Percentiles rank a stretch among this genome's conserved stretches.
Evolutionary conservation across 805 yeast species (phyloP).

Genomic region (Cyberlindnera xylosilytica): DNA sequence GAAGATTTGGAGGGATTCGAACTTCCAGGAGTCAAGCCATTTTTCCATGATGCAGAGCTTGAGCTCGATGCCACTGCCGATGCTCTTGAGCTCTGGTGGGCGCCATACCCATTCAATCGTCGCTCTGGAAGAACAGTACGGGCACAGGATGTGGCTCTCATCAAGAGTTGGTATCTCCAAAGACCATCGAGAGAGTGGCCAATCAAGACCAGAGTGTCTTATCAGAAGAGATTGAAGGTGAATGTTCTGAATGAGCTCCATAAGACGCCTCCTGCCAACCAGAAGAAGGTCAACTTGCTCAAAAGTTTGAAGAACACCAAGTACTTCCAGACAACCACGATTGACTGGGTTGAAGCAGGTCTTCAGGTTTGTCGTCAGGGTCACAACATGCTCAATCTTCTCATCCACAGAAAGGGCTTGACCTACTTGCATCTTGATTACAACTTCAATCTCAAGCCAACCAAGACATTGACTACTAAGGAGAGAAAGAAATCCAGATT

Average conservation of each 20-base stretch:
- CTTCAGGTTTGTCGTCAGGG: conserved; percentile 92
- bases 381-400: conserved; percentile 82
- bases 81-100: conserved; percentile 70
- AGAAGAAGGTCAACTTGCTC: conserved; percentile 55
- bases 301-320: conserved; percentile 72
- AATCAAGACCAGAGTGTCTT: conserved; percentile 78
- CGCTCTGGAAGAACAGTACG: conserved; percentile 70
- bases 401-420: conserved; percentile 87
- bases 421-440: conserved; percentile 93
- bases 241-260: conserved; percentile 72
- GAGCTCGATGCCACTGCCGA: conserved; percentile 44
- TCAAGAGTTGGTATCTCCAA: conserved; percentile 78
- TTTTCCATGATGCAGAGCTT: conserved; percentile 44
- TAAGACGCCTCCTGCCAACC: conserved; percentile 38
- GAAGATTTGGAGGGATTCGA: conserved; percentile 38
- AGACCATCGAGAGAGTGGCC: conserved; percentile 61
- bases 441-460: conserved; percentile 93
- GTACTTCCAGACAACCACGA: conserved; percentile 84
- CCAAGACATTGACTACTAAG: conserved; percentile 92
- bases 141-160: conserved; percentile 85
- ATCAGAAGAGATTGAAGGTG: conserved; percentile 82
- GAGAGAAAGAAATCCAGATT: conserved; percentile 94
- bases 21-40: conserved; percentile 48
- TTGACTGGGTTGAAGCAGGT: conserved; percentile 99
- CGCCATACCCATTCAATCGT: conserved; percentile 82